Percentiles rank a stretch among this genome's conserved stretches.
phyloP scores from a whole-genome alignment of 2,329 filamentous ascomycete genomes.

The Leptographium flavum region DNA sequence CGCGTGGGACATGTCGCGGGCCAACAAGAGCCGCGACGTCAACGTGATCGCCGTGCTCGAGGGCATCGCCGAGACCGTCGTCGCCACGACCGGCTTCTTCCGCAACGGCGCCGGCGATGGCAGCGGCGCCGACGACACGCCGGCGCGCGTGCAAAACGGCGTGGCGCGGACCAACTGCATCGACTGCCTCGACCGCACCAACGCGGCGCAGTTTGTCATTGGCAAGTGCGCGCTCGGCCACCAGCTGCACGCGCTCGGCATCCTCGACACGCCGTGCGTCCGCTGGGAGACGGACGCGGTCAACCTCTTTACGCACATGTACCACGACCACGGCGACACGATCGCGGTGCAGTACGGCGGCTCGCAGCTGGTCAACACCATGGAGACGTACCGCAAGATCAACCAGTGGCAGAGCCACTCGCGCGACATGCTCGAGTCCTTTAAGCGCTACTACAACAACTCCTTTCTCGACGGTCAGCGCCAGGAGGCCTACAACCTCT shows the following conservation, averaged over 20 bases:
- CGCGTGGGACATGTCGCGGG: conserved; percentile 96
- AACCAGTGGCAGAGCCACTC: conserved; percentile 98
- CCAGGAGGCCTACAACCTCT: conserved; percentile 95
- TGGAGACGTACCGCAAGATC: conserved; percentile 98
- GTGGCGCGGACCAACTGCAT: conserved; percentile 95
- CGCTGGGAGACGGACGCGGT: conserved; percentile 93
- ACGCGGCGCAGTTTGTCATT: conserved; percentile 95
- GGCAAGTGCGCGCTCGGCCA: conserved; percentile 86
- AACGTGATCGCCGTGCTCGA: conserved; percentile 92
- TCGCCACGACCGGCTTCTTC: conserved; percentile 82
- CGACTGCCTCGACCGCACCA: conserved; percentile 91
- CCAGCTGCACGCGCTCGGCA: conserved; percentile 81
- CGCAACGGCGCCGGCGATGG: conserved; percentile 69
- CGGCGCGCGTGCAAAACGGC: conserved; percentile 69
- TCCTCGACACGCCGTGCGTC: conserved; percentile 61
- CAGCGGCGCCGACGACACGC: conserved; percentile 20
- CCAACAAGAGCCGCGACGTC: conserved; percentile 79
- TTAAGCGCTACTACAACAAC: conserved; percentile 98
- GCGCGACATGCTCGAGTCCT: conserved; percentile 96
- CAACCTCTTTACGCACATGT: conserved; percentile 96
- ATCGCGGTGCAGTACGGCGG: conserved; percentile 97
- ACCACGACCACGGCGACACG: conserved; percentile 92
- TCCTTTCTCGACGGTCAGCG: conserved; percentile 91
- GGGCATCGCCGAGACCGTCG: conserved; percentile 73
- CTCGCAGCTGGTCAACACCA: conserved; percentile 94